Base-by-base conservation (phyloP, 164 flowering plant genomes). In the Vitis amurensis region DNA sequence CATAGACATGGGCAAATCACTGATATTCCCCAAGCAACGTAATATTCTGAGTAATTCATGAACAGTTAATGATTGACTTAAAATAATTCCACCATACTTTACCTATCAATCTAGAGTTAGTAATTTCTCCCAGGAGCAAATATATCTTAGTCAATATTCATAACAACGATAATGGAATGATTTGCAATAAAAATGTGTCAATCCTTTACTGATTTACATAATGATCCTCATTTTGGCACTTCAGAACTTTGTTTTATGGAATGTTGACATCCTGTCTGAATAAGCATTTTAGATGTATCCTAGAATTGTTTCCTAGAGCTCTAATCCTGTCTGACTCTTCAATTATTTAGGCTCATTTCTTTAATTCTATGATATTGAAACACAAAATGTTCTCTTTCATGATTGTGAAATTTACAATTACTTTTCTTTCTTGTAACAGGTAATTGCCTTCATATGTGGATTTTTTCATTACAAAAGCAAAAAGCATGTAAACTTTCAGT, bases 391-490 rank as follows among this genome's bases (percentile, higher is more conserved):
- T 31, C 13, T 44, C 23, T 64, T 37, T 50, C 62, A 59, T 4
- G 9, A 59, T 27, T 59, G 29, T 23, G 29, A 59, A 59, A 59
- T 59, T 59, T 14, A 8, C 61, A 59, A 6, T 56, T 48, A 44
- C 44, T 37, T 37, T 50, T 49, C 59, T 51, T 59, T 51, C 64
- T 69, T 55, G 59, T 63, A 17, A 50, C 92, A 94, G 98, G 77
- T 85, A 60, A 89, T 87, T 67, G 97, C 98, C n/a, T 91, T 92
- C 52, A 60, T 89, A 47, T 94, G 97, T 53, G 98, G 92, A 73
- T 84, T 81, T 72, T 37, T 87, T 76, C 92, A 92, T 73, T 88
- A 85, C 63, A 83, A 79, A n/a, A 79, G 82, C 63, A 81, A 77
- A 70, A 87, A 67, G 57, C 85, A 79, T 58, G 74, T 82, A 8